Percentiles rank a stretch among this genome's conserved stretches.
Conservation (phyloP, 2,329 filamentous ascomycete genomes). For the Paecilomyces variotii region DNA sequence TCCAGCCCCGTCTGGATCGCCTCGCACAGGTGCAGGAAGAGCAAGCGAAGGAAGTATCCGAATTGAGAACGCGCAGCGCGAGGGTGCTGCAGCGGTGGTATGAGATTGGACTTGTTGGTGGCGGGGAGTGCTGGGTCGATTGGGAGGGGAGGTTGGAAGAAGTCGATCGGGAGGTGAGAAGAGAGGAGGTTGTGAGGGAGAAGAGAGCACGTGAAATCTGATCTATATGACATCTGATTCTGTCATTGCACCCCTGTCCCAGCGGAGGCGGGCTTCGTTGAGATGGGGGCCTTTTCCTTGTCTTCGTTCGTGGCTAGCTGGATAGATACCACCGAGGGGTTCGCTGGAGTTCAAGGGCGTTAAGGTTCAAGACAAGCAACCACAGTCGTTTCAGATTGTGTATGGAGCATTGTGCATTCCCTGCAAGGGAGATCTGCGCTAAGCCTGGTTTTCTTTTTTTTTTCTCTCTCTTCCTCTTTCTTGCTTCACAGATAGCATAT, state of each 20-base stretch:
- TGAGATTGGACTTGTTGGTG: conserved; percentile 60
- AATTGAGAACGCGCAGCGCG: conserved; percentile 36
- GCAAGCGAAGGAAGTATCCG: conserved; percentile 32
- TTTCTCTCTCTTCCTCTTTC: no score
- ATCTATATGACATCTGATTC: conserved; percentile 1
- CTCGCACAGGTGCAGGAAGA: conserved; percentile 28
- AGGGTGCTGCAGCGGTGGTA: conserved; percentile 62
- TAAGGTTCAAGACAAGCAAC: not conserved
- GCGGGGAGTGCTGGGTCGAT: conserved; percentile 61
- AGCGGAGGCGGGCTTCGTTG: not conserved
- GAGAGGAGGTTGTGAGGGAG: conserved; percentile 52
- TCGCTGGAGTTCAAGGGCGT: not conserved
- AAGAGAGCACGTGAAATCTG: conserved; percentile 40
- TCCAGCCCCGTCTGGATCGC: conserved; percentile 35
- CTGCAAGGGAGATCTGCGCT: not conserved
- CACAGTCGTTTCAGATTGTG: not conserved
- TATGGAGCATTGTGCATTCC: not conserved
- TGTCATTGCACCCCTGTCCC: not conserved
- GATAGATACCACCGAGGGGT: not conserved
- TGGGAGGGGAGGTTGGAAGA: conserved; percentile 60
- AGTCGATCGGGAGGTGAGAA: conserved; percentile 57
- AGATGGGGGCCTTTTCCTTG: no score
- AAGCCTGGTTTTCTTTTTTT: not conserved
- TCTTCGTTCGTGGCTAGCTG: not conserved
- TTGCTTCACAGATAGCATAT: not conserved